These are phyloP conservation scores for Knufia petricola DNA, from an alignment of 2,329 filamentous ascomycete species.

Conservation along the genomic window DNA sequence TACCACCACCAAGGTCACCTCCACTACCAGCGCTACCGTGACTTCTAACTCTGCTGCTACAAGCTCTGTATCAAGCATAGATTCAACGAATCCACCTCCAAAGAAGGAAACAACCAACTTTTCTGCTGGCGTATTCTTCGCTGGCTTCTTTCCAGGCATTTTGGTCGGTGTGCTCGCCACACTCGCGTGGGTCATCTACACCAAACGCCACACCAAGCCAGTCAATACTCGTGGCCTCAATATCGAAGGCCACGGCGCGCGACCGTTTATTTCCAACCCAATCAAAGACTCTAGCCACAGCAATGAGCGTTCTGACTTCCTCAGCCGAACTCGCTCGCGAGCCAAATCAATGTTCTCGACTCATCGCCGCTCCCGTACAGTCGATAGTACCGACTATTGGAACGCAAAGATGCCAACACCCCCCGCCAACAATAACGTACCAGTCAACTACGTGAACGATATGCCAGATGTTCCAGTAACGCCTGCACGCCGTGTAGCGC, in stretches of 20 bases:
- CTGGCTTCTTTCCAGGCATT: constrained; percentile 39
- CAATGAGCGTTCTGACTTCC: constrained; percentile 29
- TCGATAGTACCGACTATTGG: constrained; percentile 13
- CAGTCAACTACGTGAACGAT: constrained; percentile 7
- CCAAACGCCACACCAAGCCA: constrained; percentile 25
- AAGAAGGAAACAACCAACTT: constrained; percentile 29
- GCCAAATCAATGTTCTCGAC: constrained; percentile 21
- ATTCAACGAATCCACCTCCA: constrained; percentile 18
- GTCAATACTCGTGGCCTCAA: constrained; percentile 12
- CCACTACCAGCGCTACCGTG: constrained; percentile 12
- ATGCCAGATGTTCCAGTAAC: constrained; percentile 23
- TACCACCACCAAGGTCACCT: constrained; percentile 11
- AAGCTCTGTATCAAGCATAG: constrained; percentile 12
- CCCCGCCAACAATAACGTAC: constrained; percentile 16
- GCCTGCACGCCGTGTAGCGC: constrained; percentile 21
- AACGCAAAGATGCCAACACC: constrained; percentile 21
- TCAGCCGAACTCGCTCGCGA: constrained; percentile 31
- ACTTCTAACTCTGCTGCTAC: neutral
- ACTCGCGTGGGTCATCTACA: constrained; percentile 40
- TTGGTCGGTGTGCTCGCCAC: constrained; percentile 41
- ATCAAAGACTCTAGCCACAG: constrained; percentile 21
- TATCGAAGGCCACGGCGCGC: constrained; percentile 7
- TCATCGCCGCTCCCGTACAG: neutral
- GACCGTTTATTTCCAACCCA: constrained; percentile 21
- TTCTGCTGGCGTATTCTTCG: constrained; percentile 33